Conservation (phyloP, 768 basidiomycete species). For the Auricularia auricula-judae region DNA sequence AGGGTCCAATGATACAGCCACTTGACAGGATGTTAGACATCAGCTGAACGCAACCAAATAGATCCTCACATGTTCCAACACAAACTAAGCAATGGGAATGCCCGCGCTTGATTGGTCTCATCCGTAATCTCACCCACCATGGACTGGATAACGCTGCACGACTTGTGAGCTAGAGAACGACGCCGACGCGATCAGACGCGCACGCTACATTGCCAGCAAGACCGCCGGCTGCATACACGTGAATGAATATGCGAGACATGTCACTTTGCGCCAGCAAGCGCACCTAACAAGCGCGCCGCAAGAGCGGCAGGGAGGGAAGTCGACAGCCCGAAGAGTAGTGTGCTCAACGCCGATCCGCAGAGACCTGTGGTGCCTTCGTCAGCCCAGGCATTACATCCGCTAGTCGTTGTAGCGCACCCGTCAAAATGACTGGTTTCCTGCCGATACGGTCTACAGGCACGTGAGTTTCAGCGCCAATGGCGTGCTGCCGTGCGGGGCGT, state of each 20-base stretch:
- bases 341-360: slow-evolving; percentile 36
- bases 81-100: slow-evolving; percentile 52
- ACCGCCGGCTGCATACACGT: slow-evolving; percentile 35
- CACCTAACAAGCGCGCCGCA: slow-evolving; percentile 41
- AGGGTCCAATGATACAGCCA: slow-evolving; percentile 46
- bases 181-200: not conserved
- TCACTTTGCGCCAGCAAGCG: slow-evolving; percentile 5
- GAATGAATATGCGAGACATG: not conserved
- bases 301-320: slow-evolving; percentile 37
- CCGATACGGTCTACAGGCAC: slow-evolving; percentile 39
- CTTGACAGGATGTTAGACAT: slow-evolving; percentile 11
- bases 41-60: not conserved
- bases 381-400: not conserved
- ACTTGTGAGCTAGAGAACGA: not conserved
- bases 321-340: slow-evolving; percentile 47
- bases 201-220: slow-evolving; percentile 49
- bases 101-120: slow-evolving; percentile 45
- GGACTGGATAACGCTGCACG: slow-evolving; percentile 39
- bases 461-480: not conserved
- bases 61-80: slow-evolving; percentile 32
- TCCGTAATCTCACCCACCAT: slow-evolving; percentile 58
- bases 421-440: slow-evolving; percentile 50
- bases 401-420: slow-evolving; percentile 25
- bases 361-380: not conserved
- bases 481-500: not conserved